phyloP scores from a whole-genome alignment of 2,329 filamentous ascomycete species.

The Tolypocladium inflatum region DNA sequence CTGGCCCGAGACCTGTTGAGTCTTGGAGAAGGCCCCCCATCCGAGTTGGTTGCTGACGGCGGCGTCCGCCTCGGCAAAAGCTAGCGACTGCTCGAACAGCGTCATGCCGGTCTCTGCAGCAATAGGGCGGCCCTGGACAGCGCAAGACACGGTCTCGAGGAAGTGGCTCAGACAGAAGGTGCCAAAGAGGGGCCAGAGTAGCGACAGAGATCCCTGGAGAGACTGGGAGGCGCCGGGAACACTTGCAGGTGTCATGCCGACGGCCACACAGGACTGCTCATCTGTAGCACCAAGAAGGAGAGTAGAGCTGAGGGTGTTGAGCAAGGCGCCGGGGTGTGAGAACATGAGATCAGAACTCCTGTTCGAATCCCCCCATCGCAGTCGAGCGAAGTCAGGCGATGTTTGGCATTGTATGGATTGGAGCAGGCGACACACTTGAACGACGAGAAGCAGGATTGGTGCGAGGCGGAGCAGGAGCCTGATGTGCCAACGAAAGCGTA shows the following conservation, averaged over 20 bases:
- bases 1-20: conserved; percentile 26
- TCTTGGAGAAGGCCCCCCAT: conserved; percentile 52
- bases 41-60: conserved; percentile 74
- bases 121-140: conserved; percentile 71
- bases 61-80: conserved; percentile 90
- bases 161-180: conserved; percentile 71
- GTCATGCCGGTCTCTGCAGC: conserved; percentile 91
- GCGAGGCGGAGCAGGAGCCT: conserved; percentile 60
- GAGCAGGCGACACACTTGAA: conserved; percentile 61
- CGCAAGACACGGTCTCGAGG: conserved; percentile 78
- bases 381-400: conserved; percentile 56
- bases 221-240: conserved; percentile 40
- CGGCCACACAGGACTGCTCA: conserved; percentile 62
- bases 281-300: conserved; percentile 69
- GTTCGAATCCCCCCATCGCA: conserved; percentile 60
- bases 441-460: conserved; percentile 59
- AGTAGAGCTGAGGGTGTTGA: conserved; percentile 63
- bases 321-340: conserved; percentile 55
- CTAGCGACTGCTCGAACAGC: conserved; percentile 88
- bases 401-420: conserved; percentile 91
- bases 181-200: conserved; percentile 66
- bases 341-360: conserved; percentile 62
- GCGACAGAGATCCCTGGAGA: conserved; percentile 67
- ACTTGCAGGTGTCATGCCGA: conserved; percentile 56
- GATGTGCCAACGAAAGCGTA: conserved; percentile 65